Evolutionary conservation across 495 filamentous ascomycete species (phyloP).

Genomic region (Astrothelium subdiscretum): DNA sequence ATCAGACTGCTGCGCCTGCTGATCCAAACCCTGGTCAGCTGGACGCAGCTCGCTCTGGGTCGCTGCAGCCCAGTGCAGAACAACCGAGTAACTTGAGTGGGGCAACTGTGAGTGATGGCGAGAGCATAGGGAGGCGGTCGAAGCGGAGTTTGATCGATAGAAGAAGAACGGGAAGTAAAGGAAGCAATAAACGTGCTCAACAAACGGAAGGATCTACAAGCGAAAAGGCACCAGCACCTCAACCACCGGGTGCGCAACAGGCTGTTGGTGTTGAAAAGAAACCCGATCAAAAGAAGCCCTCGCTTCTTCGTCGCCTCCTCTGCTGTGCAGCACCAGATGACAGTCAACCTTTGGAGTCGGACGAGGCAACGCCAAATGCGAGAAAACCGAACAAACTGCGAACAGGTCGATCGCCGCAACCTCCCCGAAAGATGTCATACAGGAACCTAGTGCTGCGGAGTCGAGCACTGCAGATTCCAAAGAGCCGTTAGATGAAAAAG

Average conservation of each 20-base stretch:
- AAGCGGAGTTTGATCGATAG: slow-evolving; percentile 59
- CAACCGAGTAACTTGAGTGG: not conserved
- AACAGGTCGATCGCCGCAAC: slow-evolving; percentile 46
- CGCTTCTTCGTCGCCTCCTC: slow-evolving; percentile 61
- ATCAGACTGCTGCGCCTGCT: not conserved
- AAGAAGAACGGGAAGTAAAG: slow-evolving; percentile 57
- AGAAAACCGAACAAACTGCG: slow-evolving; percentile 48
- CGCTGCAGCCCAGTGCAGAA: not conserved
- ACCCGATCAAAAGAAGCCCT: slow-evolving; percentile 50
- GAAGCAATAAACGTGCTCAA: slow-evolving; percentile 47
- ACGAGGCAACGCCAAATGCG: slow-evolving; percentile 25
- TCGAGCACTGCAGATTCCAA: slow-evolving; percentile 47
- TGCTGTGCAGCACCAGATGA: slow-evolving; percentile 65
- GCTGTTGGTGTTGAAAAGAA: slow-evolving; percentile 28
- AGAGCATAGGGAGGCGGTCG: slow-evolving; percentile 51
- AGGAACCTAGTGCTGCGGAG: slow-evolving; percentile 38
- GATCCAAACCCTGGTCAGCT: not conserved
- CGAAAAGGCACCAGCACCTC: slow-evolving; percentile 30
- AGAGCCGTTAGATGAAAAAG: slow-evolving; percentile 45
- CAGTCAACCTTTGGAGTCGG: slow-evolving; percentile 42
- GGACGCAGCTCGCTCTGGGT: not conserved
- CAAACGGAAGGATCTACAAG: slow-evolving; percentile 27
- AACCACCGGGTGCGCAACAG: slow-evolving; percentile 24
- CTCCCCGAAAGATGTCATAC: slow-evolving; percentile 38
- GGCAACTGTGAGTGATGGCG: slow-evolving; percentile 12